Conservation (phyloP, 169 alveolate genomes). For the Amoebophrya sp. region DNA sequence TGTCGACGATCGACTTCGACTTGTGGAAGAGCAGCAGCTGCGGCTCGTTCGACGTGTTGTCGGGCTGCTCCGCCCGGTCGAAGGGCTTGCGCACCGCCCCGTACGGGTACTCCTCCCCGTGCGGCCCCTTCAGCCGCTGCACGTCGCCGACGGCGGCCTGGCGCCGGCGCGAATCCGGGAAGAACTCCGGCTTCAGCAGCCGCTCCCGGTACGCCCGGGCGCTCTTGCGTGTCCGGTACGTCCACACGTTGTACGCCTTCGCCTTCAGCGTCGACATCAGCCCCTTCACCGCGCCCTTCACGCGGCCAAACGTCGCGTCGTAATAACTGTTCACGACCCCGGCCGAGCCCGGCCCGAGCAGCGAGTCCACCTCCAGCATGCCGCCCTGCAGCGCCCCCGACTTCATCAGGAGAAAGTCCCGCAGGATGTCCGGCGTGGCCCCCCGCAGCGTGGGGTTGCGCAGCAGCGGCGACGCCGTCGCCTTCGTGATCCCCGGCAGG, state of each 20-base stretch:
- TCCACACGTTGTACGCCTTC: neutral
- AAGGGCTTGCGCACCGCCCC: neutral
- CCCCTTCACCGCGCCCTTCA: neutral
- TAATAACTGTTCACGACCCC: neutral
- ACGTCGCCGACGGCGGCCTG: neutral
- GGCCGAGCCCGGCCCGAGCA: neutral
- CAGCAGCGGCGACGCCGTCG: neutral
- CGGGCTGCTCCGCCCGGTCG: neutral
- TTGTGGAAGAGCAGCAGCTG: neutral
- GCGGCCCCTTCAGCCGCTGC: neutral
- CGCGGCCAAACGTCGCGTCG: neutral
- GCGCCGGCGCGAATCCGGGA: neutral
- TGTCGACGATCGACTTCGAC: neutral
- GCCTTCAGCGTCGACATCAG: neutral
- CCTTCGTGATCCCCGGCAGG: neutral
- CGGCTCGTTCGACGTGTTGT: neutral
- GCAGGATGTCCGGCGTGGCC: neutral
- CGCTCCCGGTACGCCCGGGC: neutral
- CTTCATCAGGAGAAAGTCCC: neutral
- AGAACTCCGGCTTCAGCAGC: neutral
- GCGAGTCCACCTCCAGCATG: neutral
- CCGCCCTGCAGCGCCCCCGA: neutral
- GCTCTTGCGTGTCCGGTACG: neutral
- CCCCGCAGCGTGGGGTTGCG: neutral
- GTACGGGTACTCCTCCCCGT: neutral